These are phyloP conservation scores for Azolla pinnata DNA, from an alignment of 75 land plant species.

Conservation along the genomic window DNA sequence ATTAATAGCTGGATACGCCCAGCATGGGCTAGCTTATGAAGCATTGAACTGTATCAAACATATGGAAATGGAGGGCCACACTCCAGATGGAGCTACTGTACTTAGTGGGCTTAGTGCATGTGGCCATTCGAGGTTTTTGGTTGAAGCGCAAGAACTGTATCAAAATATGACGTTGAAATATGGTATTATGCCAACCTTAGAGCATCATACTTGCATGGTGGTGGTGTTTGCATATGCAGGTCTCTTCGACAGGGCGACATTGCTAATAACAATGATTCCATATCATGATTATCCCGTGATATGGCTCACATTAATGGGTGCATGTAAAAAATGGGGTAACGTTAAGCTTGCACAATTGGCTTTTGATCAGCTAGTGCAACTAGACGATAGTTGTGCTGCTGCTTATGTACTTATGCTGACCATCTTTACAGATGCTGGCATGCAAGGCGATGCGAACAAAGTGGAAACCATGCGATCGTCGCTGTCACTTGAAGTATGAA, in stretches of 20 bases:
- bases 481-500: too few species aligned
- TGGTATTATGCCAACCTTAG: conserved; percentile 10
- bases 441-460: conserved; percentile 20
- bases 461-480: conserved; percentile 28
- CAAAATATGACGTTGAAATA: conserved; percentile 19
- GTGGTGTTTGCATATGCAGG: conserved; percentile 49
- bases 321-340: conserved; percentile 31
- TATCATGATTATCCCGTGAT: conserved; percentile 21
- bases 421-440: conserved; percentile 31
- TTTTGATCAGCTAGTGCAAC: conserved; percentile 22
- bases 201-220: conserved; percentile 52
- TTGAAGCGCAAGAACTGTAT: conserved; percentile 33
- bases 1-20: conserved; percentile 28
- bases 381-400: conserved; percentile 41
- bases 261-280: conserved; percentile 30
- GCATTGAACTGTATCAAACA: conserved; percentile 27
- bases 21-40: conserved; percentile 10
- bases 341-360: conserved; percentile 23
- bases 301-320: conserved; percentile 47
- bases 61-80: conserved; percentile 30
- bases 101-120: conserved; percentile 42
- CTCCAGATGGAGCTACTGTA: conserved; percentile 40
- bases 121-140: conserved; percentile 13
- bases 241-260: conserved; percentile 18
- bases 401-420: conserved; percentile 37